phyloP scores from a whole-genome alignment of 2,329 filamentous ascomycete genomes.

The Curvularia spicifera region DNA sequence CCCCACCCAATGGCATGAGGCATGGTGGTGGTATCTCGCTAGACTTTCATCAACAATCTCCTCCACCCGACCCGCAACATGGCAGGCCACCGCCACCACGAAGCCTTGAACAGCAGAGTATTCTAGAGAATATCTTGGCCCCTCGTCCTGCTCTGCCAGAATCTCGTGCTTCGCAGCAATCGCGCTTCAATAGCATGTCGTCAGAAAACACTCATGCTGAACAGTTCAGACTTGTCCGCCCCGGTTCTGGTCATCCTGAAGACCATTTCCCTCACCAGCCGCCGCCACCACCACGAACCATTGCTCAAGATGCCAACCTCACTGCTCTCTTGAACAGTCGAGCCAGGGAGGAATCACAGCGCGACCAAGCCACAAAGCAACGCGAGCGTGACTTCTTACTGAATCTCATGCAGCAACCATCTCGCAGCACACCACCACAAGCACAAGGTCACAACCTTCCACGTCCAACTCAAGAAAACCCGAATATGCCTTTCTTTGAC shows the following conservation, averaged over 20 bases:
- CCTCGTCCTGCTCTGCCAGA: conserved; percentile 41
- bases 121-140: conserved; percentile 47
- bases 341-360: conserved; percentile 47
- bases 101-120: conserved; percentile 45
- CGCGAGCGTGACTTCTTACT: conserved; percentile 82
- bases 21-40: conserved; percentile 41
- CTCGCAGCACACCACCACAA: conserved; percentile 43
- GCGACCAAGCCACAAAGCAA: conserved; percentile 57
- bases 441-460: conserved; percentile 44
- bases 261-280: conserved; percentile 43
- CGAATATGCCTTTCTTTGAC: conserved; percentile 45
- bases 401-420: conserved; percentile 74
- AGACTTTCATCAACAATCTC: conserved; percentile 43
- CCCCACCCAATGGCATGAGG: conserved; percentile 37
- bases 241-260: conserved; percentile 39
- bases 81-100: conserved; percentile 32
- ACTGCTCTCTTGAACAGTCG: conserved; percentile 48
- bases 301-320: conserved; percentile 41
- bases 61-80: conserved; percentile 37
- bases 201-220: conserved; percentile 42
- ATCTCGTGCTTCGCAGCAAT: conserved; percentile 37
- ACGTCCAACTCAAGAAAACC: conserved; percentile 42
- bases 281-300: conserved; percentile 37
- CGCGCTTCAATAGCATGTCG: conserved; percentile 45
- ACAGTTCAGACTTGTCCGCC: conserved; percentile 40